Percentiles rank a stretch among this genome's conserved stretches.
Evolutionary conservation across 192 early-diverging fungal species (phyloP).

Genomic region (Coemansia asiatica): DNA sequence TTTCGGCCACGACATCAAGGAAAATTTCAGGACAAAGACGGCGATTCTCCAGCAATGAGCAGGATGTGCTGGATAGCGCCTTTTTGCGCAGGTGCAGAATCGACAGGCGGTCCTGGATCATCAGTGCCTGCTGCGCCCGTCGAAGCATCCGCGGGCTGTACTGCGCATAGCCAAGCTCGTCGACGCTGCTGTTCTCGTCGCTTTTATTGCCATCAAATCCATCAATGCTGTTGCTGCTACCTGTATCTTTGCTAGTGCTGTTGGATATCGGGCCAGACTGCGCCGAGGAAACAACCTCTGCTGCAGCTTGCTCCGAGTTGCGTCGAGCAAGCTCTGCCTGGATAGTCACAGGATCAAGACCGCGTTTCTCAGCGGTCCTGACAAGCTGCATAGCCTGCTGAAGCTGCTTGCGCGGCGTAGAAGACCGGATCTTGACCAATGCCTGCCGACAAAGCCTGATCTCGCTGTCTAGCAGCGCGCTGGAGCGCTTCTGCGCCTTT

Average conservation of each 20-base stretch:
- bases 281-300: neutral
- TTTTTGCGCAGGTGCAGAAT: constrained; percentile 80
- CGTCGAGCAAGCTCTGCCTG: constrained; percentile 40
- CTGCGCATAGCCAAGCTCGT: constrained; percentile 61
- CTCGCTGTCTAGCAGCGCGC: constrained; percentile 74
- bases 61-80: constrained; percentile 79
- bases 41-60: constrained; percentile 78
- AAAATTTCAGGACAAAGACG: constrained; percentile 94
- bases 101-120: constrained; percentile 71
- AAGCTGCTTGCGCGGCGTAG: constrained; percentile 76
- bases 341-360: constrained; percentile 34
- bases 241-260: constrained; percentile 6
- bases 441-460: constrained; percentile 73
- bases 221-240: neutral
- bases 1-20: constrained; percentile 88
- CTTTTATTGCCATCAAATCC: neutral
- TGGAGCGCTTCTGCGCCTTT: constrained; percentile 82
- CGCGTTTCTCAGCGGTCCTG: constrained; percentile 67
- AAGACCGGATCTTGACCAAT: constrained; percentile 69
- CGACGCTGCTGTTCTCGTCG: constrained; percentile 21
- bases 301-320: constrained; percentile 22
- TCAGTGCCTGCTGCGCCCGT: constrained; percentile 77
- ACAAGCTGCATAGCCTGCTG: constrained; percentile 82
- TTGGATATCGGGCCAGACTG: neutral
- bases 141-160: constrained; percentile 74